phyloP scores from a whole-genome alignment of 768 basidiomycete genomes.

The Panellus pusillus region DNA sequence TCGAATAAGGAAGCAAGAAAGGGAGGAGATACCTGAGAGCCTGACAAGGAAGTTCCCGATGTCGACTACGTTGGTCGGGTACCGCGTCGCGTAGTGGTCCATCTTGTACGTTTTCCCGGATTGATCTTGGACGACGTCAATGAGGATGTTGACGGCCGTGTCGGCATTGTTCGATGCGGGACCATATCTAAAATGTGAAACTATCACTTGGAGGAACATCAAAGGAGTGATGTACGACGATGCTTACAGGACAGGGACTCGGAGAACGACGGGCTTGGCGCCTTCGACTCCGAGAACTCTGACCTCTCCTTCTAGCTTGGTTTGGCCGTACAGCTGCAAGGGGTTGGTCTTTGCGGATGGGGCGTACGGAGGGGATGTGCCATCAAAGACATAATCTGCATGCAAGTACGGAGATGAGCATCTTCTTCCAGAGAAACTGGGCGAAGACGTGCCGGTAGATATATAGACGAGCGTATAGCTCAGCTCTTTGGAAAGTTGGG shows the following conservation, averaged over 20 bases:
- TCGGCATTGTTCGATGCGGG: conserved; percentile 83
- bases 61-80: conserved; percentile 89
- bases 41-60: conserved; percentile 84
- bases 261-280: conserved; percentile 65
- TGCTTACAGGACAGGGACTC: conserved; percentile 86
- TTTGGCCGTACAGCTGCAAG: conserved; percentile 83
- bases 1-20: neutral
- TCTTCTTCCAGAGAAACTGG: neutral
- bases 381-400: conserved; percentile 94
- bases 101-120: conserved; percentile 89
- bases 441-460: conserved; percentile 65
- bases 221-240: neutral
- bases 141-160: conserved; percentile 83
- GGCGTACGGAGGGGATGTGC: conserved; percentile 86
- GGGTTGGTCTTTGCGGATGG: conserved; percentile 76
- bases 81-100: conserved; percentile 93
- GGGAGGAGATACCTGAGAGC: conserved; percentile 54
- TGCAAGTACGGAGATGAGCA: conserved; percentile 1
- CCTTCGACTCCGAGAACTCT: conserved; percentile 63
- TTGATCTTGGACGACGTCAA: conserved; percentile 85
- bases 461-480: conserved; percentile 83
- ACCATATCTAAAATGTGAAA: conserved; percentile 65
- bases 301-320: conserved; percentile 85
- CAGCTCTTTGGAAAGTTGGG: conserved; percentile 59
- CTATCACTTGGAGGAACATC: conserved; percentile 3